phyloP scores from a whole-genome alignment of 305 asterid species.

The Fraxinus greggii region DNA sequence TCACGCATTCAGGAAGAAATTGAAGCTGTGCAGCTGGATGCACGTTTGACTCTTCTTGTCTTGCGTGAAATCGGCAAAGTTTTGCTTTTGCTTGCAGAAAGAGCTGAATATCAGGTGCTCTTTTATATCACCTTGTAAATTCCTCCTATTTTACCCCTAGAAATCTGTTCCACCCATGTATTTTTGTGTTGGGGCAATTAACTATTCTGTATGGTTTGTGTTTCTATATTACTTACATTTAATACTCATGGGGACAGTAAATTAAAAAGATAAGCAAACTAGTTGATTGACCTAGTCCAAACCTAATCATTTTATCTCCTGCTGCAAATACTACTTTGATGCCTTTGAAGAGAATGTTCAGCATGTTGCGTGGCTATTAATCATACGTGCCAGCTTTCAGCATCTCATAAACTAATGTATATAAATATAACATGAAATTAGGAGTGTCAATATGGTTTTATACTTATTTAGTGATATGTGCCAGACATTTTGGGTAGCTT shows the following conservation, averaged over 20 bases:
- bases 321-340: not conserved
- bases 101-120: conserved; percentile 87
- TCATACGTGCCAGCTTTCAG: not conserved
- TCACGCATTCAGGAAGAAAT: conserved; percentile 87
- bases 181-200: not conserved
- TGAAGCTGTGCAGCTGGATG: conserved; percentile 86
- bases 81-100: conserved; percentile 73
- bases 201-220: not conserved
- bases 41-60: conserved; percentile 82
- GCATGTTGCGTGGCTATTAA: not conserved
- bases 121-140: not conserved
- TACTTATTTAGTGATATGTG: not conserved
- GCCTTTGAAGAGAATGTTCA: not conserved
- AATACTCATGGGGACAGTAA: not conserved
- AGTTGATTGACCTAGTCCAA: not conserved
- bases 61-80: conserved; percentile 79
- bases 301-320: not conserved
- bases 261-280: not conserved
- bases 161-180: not conserved
- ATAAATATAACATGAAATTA: not conserved
- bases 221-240: not conserved
- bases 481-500: not conserved
- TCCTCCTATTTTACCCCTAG: not conserved
- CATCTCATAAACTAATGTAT: not conserved
- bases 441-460: not conserved